phyloP scores from a whole-genome alignment of 768 basidiomycete genomes.

The Boletus speciosus region DNA sequence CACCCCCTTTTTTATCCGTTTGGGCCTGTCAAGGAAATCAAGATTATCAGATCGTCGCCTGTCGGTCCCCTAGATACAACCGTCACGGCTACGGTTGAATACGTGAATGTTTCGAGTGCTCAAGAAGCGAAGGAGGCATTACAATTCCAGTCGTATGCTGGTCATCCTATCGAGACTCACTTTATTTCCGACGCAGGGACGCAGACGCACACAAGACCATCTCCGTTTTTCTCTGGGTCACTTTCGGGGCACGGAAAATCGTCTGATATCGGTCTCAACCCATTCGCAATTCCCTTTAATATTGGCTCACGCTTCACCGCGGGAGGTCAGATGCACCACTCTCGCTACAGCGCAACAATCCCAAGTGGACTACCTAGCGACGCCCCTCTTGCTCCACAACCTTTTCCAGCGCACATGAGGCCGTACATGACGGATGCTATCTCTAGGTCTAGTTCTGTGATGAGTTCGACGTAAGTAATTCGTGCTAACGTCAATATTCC shows the following conservation, averaged over 20 bases:
- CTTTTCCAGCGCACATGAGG: constrained; percentile 15
- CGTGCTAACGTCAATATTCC: background rate
- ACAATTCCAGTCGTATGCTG: constrained; percentile 60
- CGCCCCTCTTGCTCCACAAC: constrained; percentile 25
- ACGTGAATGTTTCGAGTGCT: constrained; percentile 50
- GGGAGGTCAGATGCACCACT: constrained; percentile 4
- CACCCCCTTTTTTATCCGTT: constrained; percentile 74
- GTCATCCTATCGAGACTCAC: constrained; percentile 38
- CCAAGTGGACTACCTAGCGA: constrained; percentile 21
- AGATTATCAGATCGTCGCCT: constrained; percentile 40
- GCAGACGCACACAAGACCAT: background rate
- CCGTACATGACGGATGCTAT: constrained; percentile 20
- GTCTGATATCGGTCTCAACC: constrained; percentile 28
- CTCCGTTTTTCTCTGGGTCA: constrained; percentile 12
- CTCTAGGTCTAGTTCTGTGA: constrained; percentile 33
- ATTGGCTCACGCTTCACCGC: constrained; percentile 12
- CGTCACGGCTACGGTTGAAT: constrained; percentile 63
- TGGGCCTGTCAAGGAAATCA: constrained; percentile 62
- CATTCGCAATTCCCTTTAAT: constrained; percentile 32
- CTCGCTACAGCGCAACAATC: constrained; percentile 1
- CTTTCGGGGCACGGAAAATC: constrained; percentile 11
- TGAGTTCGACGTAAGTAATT: constrained; percentile 31
- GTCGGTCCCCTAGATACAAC: constrained; percentile 35
- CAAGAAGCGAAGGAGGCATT: constrained; percentile 63
- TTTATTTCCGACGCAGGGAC: constrained; percentile 28